Evolutionary conservation across 2,329 filamentous ascomycete genomes (phyloP), one percentile per base, ranked within the genome.

Genomic region (Fusarium incarnatum): DNA sequence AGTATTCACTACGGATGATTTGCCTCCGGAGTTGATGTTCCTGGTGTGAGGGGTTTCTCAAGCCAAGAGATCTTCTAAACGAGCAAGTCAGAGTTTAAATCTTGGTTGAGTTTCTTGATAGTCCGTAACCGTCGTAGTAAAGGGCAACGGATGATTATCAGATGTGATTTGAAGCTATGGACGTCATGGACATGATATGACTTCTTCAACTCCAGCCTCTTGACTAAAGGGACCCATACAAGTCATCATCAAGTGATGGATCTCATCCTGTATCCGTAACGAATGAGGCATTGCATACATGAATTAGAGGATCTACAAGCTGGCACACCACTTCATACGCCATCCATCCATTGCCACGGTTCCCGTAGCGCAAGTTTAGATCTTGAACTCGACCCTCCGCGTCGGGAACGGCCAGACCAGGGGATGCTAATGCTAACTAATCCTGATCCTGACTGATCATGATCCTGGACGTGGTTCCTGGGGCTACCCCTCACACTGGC

Each of bases 401-500:
- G 34, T n/a, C 34, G 34, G 34, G 34, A 37, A 37, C 34, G 34
- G 18, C 18, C 34, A 37, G 34, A 37, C 34, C 34, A 37, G 34
- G 34, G 34, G 34, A 37, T 37, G 18, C 34, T 37, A 37, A 37
- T 37, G 34, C 18, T 37, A 11, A 37, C 34, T 60, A 75, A 69
- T 71, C 71, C 68, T 67, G 67, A 70, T 67, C 64, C 70, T 56
- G 55, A 47, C 73, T 56, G 72, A 71, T 70, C 66, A 71, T 75
- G 64, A 72, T 69, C 73, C 73, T 62, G 62, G 73, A 49, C 46
- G 27, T 56, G 58, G 73, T 75, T 75, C 73, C 73, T 74, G 72
- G 73, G 72, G 63, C 73, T 73, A 73, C 70, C 73, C 71, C 72
- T 75, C 73, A 72, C 64, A 72, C 64, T 73, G 63, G 73, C 64